A percentile compares a stretch with the other conserved stretches of the same genome.
Conservation (phyloP, 805 yeast species). For the Ogataea kodamae region DNA sequence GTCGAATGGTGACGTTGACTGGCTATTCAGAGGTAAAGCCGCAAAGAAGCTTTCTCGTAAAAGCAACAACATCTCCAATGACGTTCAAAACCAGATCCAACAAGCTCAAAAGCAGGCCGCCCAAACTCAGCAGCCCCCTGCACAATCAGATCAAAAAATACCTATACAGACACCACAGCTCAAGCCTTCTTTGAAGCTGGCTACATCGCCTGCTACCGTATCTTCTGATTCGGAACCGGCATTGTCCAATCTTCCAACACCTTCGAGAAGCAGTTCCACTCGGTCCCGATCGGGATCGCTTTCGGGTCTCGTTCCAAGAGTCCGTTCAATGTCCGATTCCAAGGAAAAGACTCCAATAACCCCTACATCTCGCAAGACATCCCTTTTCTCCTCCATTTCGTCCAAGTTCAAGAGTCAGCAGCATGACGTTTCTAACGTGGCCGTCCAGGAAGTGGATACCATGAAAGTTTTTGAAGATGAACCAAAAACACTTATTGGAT, state of each 20-base stretch:
- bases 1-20: slow-evolving; percentile 74
- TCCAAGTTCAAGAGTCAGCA: slow-evolving; percentile 30
- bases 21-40: slow-evolving; percentile 80
- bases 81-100: slow-evolving; percentile 31
- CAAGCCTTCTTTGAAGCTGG: slow-evolving; percentile 10
- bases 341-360: slow-evolving; percentile 16
- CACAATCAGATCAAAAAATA: slow-evolving; percentile 1
- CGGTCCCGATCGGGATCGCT: slow-evolving; percentile 21
- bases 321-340: slow-evolving; percentile 17
- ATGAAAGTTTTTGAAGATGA: slow-evolving; percentile 2
- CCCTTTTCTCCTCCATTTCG: slow-evolving; percentile 34
- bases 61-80: slow-evolving; percentile 29
- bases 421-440: slow-evolving; percentile 8
- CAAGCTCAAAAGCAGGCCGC: slow-evolving; percentile 29
- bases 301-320: slow-evolving; percentile 14
- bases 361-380: slow-evolving; percentile 22
- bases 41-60: slow-evolving; percentile 49
- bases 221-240: slow-evolving; percentile 1
- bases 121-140: slow-evolving; percentile 6
- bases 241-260: not conserved
- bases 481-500: not conserved
- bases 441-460: slow-evolving; percentile 2
- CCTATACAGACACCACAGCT: slow-evolving; percentile 3
- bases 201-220: not conserved
- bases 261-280: slow-evolving; percentile 10